phyloP scores from a whole-genome alignment of 2,329 filamentous ascomycete species.

The Ascosphaera aggregata region DNA sequence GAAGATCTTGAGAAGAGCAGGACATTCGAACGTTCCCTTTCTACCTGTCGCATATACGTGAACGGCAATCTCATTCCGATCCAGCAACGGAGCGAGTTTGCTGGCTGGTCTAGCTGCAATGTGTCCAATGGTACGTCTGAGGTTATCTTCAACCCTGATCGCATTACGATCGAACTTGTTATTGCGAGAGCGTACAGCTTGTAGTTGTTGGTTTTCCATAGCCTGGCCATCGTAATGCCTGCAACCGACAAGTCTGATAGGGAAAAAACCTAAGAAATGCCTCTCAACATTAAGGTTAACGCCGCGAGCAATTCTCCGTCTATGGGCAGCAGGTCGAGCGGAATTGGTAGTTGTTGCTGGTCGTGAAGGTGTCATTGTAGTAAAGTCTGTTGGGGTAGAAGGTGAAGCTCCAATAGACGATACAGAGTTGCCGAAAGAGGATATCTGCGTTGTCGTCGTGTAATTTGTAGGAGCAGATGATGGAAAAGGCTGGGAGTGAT shows the following conservation, averaged over 20 bases:
- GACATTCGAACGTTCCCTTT: constrained; percentile 48
- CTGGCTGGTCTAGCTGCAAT: constrained; percentile 40
- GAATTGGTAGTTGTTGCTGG: no score
- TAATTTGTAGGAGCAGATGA: no score
- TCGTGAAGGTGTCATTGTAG: no score
- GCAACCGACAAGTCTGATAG: constrained; percentile 35
- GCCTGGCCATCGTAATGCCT: constrained; percentile 41
- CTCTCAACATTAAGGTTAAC: no score
- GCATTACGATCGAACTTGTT: constrained; percentile 56
- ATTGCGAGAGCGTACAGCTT: constrained; percentile 38
- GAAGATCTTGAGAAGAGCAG: constrained; percentile 43
- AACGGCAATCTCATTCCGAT: constrained; percentile 13
- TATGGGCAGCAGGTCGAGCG: no score
- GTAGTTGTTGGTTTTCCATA: constrained; percentile 37
- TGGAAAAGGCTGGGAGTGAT: no score
- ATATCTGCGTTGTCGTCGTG: no score
- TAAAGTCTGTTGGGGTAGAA: no score
- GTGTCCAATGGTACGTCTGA: constrained; percentile 55
- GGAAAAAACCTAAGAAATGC: constrained; percentile 18
- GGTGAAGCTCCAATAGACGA: no score
- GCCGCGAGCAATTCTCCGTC: no score
- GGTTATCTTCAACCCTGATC: constrained; percentile 55
- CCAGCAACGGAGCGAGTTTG: constrained; percentile 54
- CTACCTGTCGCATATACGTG: constrained; percentile 34
- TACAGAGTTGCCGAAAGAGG: no score